phyloP scores from a whole-genome alignment of 1,139 yeast genomes.

The Yamadazyma epiphylla region DNA sequence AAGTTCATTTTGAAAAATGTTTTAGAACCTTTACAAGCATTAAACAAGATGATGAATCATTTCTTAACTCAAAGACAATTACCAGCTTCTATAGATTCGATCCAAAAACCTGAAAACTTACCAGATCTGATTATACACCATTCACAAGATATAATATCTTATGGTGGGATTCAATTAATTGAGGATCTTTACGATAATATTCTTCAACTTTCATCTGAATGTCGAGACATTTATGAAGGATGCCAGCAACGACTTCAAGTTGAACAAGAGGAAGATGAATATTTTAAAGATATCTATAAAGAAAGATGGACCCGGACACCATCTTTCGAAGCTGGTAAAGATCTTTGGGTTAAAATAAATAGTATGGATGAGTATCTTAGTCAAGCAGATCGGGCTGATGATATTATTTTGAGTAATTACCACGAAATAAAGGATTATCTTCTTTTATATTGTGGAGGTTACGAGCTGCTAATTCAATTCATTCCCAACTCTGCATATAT shows the following conservation, averaged over 20 bases:
- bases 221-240: slow-evolving; percentile 36
- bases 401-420: slow-evolving; percentile 41
- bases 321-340: slow-evolving; percentile 36
- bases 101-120: slow-evolving; percentile 58
- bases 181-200: slow-evolving; percentile 46
- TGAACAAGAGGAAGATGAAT: slow-evolving; percentile 56
- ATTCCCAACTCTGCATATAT: slow-evolving; percentile 50
- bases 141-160: slow-evolving; percentile 48
- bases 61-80: slow-evolving; percentile 44
- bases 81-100: slow-evolving; percentile 62
- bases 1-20: slow-evolving; percentile 51
- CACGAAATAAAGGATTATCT: slow-evolving; percentile 40
- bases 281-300: slow-evolving; percentile 52
- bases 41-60: slow-evolving; percentile 45
- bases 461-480: slow-evolving; percentile 34
- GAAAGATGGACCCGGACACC: slow-evolving; percentile 45
- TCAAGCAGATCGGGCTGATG: slow-evolving; percentile 66
- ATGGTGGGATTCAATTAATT: slow-evolving; percentile 51
- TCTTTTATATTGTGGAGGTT: slow-evolving; percentile 41
- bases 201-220: slow-evolving; percentile 34
- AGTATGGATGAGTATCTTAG: slow-evolving; percentile 47
- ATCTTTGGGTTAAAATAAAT: slow-evolving; percentile 34
- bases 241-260: slow-evolving; percentile 44
- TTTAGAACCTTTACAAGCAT: slow-evolving; percentile 46
- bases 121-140: slow-evolving; percentile 58